Percentiles rank a stretch among this genome's conserved stretches.
Conservation (phyloP, 768 basidiomycete species). For the Amanita phalloides region DNA sequence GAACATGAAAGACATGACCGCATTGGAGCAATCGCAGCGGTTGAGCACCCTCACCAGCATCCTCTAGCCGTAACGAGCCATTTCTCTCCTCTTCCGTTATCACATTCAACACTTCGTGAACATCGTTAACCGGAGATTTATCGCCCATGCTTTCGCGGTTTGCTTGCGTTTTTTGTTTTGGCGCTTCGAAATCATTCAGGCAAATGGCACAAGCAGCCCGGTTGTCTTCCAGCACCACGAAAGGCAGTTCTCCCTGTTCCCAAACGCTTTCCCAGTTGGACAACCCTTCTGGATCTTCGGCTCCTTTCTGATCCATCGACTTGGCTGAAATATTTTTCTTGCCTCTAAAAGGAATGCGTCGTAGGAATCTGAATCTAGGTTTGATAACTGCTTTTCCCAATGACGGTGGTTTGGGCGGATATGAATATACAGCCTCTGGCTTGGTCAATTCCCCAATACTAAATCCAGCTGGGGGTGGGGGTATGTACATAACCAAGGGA, state of each 20-base stretch:
- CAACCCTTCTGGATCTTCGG: constrained; percentile 10
- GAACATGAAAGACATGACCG: constrained; percentile 85
- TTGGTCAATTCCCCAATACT: constrained; percentile 24
- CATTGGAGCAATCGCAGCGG: constrained; percentile 69
- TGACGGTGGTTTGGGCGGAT: constrained; percentile 45
- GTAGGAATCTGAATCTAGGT: constrained; percentile 46
- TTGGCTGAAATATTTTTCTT: constrained; percentile 5
- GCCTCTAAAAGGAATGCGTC: constrained; percentile 14
- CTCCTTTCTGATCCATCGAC: not conserved
- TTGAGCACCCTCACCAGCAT: constrained; percentile 69
- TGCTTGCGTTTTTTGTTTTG: constrained; percentile 20
- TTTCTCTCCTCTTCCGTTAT: constrained; percentile 28
- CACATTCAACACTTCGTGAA: constrained; percentile 18
- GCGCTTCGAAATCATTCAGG: constrained; percentile 77
- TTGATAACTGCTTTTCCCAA: constrained; percentile 18
- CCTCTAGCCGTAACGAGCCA: constrained; percentile 42
- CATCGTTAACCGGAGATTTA: not conserved
- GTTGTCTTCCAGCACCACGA: constrained; percentile 73
- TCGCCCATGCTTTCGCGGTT: not conserved
- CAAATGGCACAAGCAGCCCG: constrained; percentile 81
- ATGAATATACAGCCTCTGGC: constrained; percentile 40
- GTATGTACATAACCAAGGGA: constrained; percentile 79
- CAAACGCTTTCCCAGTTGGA: constrained; percentile 69
- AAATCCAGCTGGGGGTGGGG: constrained; percentile 43
- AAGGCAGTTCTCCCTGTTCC: constrained; percentile 70